These are phyloP conservation scores for Barnettozyma wickerhamii DNA, from an alignment of 805 yeast species.

Conservation along the genomic window DNA sequence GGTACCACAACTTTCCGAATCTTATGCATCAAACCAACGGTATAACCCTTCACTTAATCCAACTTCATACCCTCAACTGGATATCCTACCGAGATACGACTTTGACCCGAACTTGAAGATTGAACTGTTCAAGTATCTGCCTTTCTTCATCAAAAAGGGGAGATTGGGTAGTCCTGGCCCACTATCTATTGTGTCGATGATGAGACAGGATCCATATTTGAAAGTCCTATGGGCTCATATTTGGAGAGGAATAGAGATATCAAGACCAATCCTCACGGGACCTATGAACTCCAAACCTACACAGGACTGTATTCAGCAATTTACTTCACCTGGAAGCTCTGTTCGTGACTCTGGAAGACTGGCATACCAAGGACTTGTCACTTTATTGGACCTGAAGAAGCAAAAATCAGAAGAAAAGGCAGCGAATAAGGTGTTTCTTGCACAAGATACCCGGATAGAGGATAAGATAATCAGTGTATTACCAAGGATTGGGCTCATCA, in stretches of 20 bases:
- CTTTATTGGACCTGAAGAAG: conserved; percentile 13
- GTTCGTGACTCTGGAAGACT: conserved; percentile 3
- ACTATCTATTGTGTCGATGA: conserved; percentile 42
- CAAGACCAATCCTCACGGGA: background rate
- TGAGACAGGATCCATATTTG: conserved; percentile 42
- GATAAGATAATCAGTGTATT: conserved; percentile 12
- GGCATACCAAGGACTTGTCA: conserved; percentile 6
- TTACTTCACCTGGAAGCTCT: background rate
- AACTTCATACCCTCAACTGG: no score
- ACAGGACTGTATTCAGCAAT: background rate
- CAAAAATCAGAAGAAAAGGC: conserved; percentile 10
- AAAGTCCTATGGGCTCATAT: conserved; percentile 31
- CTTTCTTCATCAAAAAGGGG: conserved; percentile 37
- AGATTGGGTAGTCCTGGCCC: conserved; percentile 49
- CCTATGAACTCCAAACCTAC: background rate
- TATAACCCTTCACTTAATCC: no score
- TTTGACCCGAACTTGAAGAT: conserved; percentile 32
- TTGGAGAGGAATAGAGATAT: conserved; percentile 16
- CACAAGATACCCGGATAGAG: conserved; percentile 4
- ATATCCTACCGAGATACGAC: conserved; percentile 13
- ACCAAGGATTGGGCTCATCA: conserved; percentile 16
- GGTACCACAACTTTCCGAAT: no score
- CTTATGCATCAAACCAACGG: no score
- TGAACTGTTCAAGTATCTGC: conserved; percentile 39
- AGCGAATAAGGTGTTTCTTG: conserved; percentile 1